Evolutionary conservation across 371 early-diverging fungal genomes (phyloP), one percentile per base, ranked within the genome.

Genomic region (Haplosporangium sp.): DNA sequence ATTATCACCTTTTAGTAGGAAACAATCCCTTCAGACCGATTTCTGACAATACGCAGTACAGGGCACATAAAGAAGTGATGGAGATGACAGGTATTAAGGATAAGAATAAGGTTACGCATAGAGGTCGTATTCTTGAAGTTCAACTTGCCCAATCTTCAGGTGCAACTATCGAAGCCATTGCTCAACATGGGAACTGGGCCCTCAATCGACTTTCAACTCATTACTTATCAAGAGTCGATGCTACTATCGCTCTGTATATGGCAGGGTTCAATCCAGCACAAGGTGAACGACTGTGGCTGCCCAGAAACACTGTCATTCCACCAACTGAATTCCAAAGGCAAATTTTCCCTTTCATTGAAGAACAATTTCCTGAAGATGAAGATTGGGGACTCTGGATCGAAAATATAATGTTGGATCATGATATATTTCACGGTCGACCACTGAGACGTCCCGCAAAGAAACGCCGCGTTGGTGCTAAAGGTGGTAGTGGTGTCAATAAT

Each of bases 301-400:
- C 64, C 17, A 55, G 71, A 19, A 65, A 71, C 27, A 71, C 59
- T 7, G 7, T 58, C 45, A 52, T 71, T 3, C 71, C 66, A 4
- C 72, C 72, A 8, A n/a, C 61, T 10, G 61, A 67, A 39, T 63
- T 67, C 6, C 72, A 72, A 58, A 17, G n/a, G 35, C 61, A 39
- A 6, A 47, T 72, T 1, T 72, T 67, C 15, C 72, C 66, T 0
- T 38, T 61, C 50, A 11, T 72, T 19, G 52, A 72, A 13, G 35
- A 55, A 0, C 20, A 27, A 45, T 70, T 47, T 40, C 64, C 57
- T 1, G 50, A 40, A 6, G 60, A 57, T 34, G 17, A 57, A 1
- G 71, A 70, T 44, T 70, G 71, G 71, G 10, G 3, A 45, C 17
- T n/a, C 3, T 64, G 58, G 63, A 58, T 70, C 5, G 64, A 63